Percentiles rank a stretch among this genome's conserved stretches.
Conservation (phyloP, 2,329 filamentous ascomycete genomes). For the Aspergillus sp. region DNA sequence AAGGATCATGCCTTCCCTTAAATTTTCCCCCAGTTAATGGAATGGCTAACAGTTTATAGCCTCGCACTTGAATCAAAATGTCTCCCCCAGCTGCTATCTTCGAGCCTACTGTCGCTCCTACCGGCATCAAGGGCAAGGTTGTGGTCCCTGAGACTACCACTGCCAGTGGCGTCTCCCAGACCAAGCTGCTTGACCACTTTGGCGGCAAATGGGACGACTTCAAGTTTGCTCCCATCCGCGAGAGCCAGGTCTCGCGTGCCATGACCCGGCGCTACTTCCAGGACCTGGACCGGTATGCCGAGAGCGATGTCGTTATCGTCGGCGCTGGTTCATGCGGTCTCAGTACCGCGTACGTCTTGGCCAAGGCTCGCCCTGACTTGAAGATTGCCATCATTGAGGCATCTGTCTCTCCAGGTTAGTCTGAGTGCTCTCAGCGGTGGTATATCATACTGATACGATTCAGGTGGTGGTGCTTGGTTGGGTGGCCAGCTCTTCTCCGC, state of each 20-base stretch:
- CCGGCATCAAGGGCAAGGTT: slow-evolving; percentile 44
- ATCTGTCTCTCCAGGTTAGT: slow-evolving; percentile 69
- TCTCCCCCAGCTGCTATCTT: slow-evolving; percentile 73
- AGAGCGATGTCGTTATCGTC: slow-evolving; percentile 91
- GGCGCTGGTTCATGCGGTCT: slow-evolving; percentile 88
- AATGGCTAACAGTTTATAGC: slow-evolving; percentile 42
- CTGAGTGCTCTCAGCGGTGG: neutral
- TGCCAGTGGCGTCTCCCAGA: slow-evolving; percentile 44
- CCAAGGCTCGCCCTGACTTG: slow-evolving; percentile 79
- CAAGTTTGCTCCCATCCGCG: slow-evolving; percentile 80
- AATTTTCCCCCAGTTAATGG: slow-evolving; percentile 36
- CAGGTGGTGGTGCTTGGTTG: slow-evolving; percentile 84
- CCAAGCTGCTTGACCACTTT: slow-evolving; percentile 63
- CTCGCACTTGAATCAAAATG: slow-evolving; percentile 56
- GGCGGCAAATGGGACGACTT: slow-evolving; percentile 79
- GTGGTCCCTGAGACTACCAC: slow-evolving; percentile 42
- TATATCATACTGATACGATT: slow-evolving; percentile 6
- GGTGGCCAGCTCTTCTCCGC: slow-evolving; percentile 92
- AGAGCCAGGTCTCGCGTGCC: slow-evolving; percentile 87
- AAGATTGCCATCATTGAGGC: slow-evolving; percentile 91
- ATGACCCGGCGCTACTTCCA: slow-evolving; percentile 93
- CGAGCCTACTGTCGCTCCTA: slow-evolving; percentile 44
- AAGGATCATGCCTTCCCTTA: slow-evolving; percentile 90
- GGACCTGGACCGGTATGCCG: slow-evolving; percentile 84
- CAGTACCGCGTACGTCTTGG: slow-evolving; percentile 79